Evolutionary conservation across 192 early-diverging fungal species (phyloP), one percentile per base, ranked within the genome.

Genomic region (Coemansia sp.): DNA sequence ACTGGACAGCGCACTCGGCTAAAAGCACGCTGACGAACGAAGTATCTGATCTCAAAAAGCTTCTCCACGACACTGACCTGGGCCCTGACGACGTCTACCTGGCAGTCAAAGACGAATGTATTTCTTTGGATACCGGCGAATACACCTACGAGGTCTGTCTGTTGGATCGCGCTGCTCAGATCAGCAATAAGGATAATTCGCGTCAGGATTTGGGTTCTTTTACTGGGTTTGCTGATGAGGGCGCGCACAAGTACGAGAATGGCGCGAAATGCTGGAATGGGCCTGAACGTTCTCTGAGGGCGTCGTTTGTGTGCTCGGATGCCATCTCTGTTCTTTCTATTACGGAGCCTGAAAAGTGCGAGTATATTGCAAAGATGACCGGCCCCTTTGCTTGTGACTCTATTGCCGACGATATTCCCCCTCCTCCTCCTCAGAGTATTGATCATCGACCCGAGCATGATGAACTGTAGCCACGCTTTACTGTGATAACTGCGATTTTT

Each of bases 181-280:
- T 87, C 31, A 85, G 82, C 62, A 87, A 91, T 62, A 85, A 86
- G 63, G 84, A 90, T 64, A 70, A 77, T 37, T 67, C 79, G 59
- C 75, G 81, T 61, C 88, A 88, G 39, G 70, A 69, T 38, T 75
- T 92, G 17, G 91, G 91, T 57, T 85, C 73, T 39, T 90, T 89
- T 69, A 53, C 60, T 4, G 63, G 70, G 10, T 90, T 90, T 75
- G 67, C 66, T 36, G 63, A 69, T 15, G 14, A 42, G 15, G 14
- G 48, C 1, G 69, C 53, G 31, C 93, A 95, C 74, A 74, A 85
- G 66, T 95, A 90, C 70, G 79, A 78, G 6, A 72, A 87, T 63
- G 97, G 97, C 27, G 78, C 86, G 17, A 85, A 87, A 38, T 99
- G 97, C 84, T 99, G 97, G 97, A 95, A 97, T 68, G 97, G 96